A percentile compares a stretch with the other conserved stretches of the same genome.
phyloP scores from a whole-genome alignment of 140 eudicot species.

The Cichorium intybus region DNA sequence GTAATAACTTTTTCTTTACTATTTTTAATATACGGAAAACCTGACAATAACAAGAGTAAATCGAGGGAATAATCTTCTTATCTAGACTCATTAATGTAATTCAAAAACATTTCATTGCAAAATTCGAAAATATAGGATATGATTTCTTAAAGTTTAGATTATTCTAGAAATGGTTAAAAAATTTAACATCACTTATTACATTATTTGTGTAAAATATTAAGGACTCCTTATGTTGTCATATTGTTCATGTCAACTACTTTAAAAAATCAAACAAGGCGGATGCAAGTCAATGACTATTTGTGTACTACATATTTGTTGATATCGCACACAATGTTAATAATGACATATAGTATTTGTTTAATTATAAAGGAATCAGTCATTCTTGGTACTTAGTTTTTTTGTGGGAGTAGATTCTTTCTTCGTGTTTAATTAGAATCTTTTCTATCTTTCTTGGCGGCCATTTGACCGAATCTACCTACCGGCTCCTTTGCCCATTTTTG shows the following conservation, averaged over 20 bases:
- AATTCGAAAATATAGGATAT: not conserved
- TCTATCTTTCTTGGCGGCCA: slow-evolving; percentile 25
- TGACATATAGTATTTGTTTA: not conserved
- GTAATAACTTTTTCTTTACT: too few species aligned
- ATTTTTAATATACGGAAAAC: not conserved
- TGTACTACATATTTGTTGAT: slow-evolving; percentile 13
- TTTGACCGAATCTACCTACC: slow-evolving; percentile 24
- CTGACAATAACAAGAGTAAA: not conserved
- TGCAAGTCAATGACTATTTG: slow-evolving; percentile 18
- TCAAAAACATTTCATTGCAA: not conserved
- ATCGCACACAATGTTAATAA: slow-evolving; percentile 12
- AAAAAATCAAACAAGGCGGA: slow-evolving; percentile 17
- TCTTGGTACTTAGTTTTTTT: not conserved
- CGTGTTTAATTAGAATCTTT: slow-evolving; percentile 20
- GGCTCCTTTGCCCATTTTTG: not conserved
- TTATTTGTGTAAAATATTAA: not conserved
- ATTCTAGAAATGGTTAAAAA: not conserved
- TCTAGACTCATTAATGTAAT: too few species aligned
- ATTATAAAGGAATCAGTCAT: not conserved
- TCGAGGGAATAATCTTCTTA: not conserved
- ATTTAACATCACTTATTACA: not conserved
- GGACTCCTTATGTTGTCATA: not conserved
- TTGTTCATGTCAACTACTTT: slow-evolving; percentile 2
- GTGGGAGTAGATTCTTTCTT: not conserved
- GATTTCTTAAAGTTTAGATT: not conserved